Percentiles rank a stretch among this genome's conserved stretches.
These are phyloP conservation scores for Colletotrichum godetiae DNA, from an alignment of 2,329 filamentous ascomycete genomes.

Conservation along the genomic window DNA sequence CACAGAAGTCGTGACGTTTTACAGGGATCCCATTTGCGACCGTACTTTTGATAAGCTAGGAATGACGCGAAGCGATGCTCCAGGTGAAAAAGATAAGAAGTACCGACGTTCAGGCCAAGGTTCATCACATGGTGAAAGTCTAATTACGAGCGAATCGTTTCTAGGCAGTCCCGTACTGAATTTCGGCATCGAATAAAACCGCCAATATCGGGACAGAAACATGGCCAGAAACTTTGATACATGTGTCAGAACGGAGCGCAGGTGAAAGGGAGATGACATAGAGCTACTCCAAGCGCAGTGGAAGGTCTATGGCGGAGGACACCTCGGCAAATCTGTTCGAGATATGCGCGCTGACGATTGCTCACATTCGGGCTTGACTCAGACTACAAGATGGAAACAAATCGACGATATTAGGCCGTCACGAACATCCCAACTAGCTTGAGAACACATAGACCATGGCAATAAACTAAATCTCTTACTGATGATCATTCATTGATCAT, in stretches of 20 bases:
- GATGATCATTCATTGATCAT: not conserved
- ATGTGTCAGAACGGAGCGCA: not conserved
- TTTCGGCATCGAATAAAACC: not conserved
- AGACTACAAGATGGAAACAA: not conserved
- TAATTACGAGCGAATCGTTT: not conserved
- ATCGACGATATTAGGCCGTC: not conserved
- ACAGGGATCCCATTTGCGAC: not conserved
- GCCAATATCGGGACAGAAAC: not conserved
- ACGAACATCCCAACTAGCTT: not conserved
- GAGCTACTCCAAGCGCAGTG: not conserved
- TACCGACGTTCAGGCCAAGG: not conserved
- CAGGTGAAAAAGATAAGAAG: not conserved
- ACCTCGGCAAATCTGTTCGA: no score
- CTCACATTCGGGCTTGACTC: not conserved
- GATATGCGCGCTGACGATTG: not conserved
- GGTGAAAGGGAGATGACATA: not conserved
- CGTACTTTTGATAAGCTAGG: not conserved
- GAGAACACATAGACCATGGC: not conserved
- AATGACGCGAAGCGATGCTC: not conserved
- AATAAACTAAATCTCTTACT: not conserved
- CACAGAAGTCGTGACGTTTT: not conserved
- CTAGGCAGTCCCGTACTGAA: not conserved
- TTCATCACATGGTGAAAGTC: not conserved
- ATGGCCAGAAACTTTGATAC: not conserved
- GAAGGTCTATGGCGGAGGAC: not conserved